Evolutionary conservation across 768 basidiomycete genomes (phyloP).

Genomic region (Paxillus rubicundulus): DNA sequence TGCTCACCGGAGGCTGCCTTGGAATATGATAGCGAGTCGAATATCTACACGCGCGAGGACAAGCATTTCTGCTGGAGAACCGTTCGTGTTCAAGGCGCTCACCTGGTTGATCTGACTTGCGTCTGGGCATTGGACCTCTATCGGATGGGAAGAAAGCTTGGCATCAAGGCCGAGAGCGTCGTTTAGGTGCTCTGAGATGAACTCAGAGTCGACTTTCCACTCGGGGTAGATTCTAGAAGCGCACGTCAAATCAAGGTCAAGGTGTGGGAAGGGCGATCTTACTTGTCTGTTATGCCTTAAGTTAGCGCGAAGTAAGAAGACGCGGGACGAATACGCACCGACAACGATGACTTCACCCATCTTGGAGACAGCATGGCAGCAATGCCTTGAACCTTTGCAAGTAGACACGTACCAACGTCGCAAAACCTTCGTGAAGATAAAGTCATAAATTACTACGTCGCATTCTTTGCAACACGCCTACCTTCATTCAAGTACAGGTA

Average conservation of each 20-base stretch:
- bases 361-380: conserved; percentile 31
- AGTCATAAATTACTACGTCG: background rate
- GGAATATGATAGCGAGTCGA: conserved; percentile 84
- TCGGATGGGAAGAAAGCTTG: conserved; percentile 85
- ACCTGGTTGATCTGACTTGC: conserved; percentile 82
- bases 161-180: conserved; percentile 81
- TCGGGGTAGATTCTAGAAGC: conserved; percentile 71
- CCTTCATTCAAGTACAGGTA: conserved; percentile 82
- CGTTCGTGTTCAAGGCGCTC: background rate
- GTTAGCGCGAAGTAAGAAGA: conserved; percentile 8
- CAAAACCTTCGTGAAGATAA: conserved; percentile 55
- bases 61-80: background rate
- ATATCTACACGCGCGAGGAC: conserved; percentile 54
- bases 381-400: background rate
- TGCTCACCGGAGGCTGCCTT: conserved; percentile 72
- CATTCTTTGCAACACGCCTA: conserved; percentile 18
- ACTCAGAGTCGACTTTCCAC: conserved; percentile 80
- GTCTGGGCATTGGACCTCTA: conserved; percentile 88
- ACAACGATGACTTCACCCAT: conserved; percentile 88
- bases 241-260: conserved; percentile 1
- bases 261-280: conserved; percentile 17
- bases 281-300: conserved; percentile 48
- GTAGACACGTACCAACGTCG: conserved; percentile 60
- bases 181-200: conserved; percentile 75
- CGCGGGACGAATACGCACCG: conserved; percentile 41